Evolutionary conservation across 2,329 filamentous ascomycete genomes (phyloP), one percentile per base, ranked within the genome.

Genomic region (Tolypocladium guangdongense): DNA sequence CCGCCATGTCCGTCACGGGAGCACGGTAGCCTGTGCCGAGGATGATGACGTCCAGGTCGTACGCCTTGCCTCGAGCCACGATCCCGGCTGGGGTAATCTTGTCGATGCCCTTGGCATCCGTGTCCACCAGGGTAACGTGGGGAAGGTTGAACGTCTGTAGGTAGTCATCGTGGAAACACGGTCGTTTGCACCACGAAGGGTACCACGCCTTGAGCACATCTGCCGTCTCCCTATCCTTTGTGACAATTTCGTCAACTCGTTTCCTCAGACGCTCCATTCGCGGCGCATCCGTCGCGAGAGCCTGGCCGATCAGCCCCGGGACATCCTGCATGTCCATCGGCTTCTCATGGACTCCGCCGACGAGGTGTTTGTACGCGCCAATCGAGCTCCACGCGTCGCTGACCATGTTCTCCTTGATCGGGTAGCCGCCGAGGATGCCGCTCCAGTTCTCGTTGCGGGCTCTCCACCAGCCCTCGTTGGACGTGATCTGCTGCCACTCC

Each of bases 81-180:
- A 84, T 60, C 0, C 77, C 77, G 6, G 55, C 61, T n/a, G 63
- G 52, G 0, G 76, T 81, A 7, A 77, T 64, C 3, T 64, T 56
- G 4, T 74, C 69, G 3, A 82, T 64, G 7, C 81, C 79, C 56
- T 73, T 71, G 5, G 77, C 79, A 33, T 78, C 65, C 0, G 81
- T 85, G 61, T 86, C 80, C 18, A 86, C 69, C 0, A 87, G 74
- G 7, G 73, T 71, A 4, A 87, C 82, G 58, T 82, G 77, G 0
- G 72, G 65, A 33, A 61, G 62, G 65, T 87, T 87, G 73, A 86
- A 86, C 0, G 75, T 59, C 3, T 71, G 61, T 0, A 86, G 72
- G 59, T 82, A 85, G 6, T 75, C 72, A 59, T 85, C 79, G 64
- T 80, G 79, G 65, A 84, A 85, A 41, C 71, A 76, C 0, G 82